These are phyloP conservation scores for Monosporascus cannonballus DNA, from an alignment of 2,329 filamentous ascomycete species.

Conservation along the genomic window DNA sequence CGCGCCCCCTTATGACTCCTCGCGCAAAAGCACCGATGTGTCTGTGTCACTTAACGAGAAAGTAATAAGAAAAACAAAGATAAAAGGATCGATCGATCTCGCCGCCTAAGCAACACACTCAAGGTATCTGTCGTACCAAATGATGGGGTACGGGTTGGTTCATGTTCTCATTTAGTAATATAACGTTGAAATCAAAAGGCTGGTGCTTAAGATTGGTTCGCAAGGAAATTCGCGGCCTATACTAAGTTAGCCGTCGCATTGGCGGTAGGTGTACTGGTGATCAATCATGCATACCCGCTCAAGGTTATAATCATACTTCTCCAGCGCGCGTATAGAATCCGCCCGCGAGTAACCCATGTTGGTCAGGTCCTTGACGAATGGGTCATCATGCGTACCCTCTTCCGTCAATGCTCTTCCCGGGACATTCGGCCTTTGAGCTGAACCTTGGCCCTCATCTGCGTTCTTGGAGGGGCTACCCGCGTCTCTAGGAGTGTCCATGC, in stretches of 20 bases:
- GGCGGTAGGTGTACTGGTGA: constrained; percentile 1
- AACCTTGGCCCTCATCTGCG: constrained; percentile 17
- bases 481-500: constrained; percentile 54
- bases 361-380: constrained; percentile 82
- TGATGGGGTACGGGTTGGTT: not conserved
- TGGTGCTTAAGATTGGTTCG: constrained; percentile 42
- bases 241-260: constrained; percentile 9
- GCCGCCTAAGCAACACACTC: constrained; percentile 17
- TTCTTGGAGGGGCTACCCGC: constrained; percentile 20
- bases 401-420: constrained; percentile 63
- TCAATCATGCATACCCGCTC: constrained; percentile 65
- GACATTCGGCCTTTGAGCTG: constrained; percentile 20
- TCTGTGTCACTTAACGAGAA: too few species aligned
- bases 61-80: not conserved
- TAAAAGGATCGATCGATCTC: constrained; percentile 5
- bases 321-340: constrained; percentile 72
- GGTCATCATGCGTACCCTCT: constrained; percentile 79
- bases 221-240: constrained; percentile 50
- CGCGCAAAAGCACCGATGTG: too few species aligned
- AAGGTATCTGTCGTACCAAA: constrained; percentile 15
- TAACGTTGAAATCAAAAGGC: not conserved
- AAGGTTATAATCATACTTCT: constrained; percentile 94
- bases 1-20: too few species aligned
- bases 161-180: not conserved
- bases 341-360: constrained; percentile 78